Percentiles rank a stretch among this genome's conserved stretches.
Conservation (phyloP, 768 basidiomycete genomes). For the Lyophyllum decastes region DNA sequence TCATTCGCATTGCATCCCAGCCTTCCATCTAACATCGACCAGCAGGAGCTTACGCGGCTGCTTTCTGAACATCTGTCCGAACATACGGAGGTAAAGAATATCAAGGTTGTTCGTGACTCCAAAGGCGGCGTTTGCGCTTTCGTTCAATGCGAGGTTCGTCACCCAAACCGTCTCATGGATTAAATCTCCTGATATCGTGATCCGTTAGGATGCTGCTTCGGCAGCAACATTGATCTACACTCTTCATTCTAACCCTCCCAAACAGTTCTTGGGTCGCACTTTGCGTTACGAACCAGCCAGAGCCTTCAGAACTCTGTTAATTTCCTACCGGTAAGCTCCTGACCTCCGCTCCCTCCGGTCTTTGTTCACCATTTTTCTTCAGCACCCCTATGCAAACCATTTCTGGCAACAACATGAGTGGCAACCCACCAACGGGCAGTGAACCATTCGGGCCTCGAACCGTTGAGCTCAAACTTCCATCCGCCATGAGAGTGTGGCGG, state of each 20-base stretch:
- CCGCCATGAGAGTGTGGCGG: conserved; percentile 63
- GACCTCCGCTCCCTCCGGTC: neutral
- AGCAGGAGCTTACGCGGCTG: conserved; percentile 57
- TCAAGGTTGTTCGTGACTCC: conserved; percentile 73
- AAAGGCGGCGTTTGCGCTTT: conserved; percentile 84
- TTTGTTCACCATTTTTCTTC: neutral
- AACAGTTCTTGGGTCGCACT: conserved; percentile 69
- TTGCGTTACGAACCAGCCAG: conserved; percentile 80
- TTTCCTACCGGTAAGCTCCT: conserved; percentile 69
- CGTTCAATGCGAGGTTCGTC: conserved; percentile 76
- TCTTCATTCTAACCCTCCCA: conserved; percentile 54
- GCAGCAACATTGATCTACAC: conserved; percentile 62
- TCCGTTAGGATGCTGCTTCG: conserved; percentile 53
- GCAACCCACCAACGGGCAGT: conserved; percentile 11
- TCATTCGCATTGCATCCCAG: conserved; percentile 33
- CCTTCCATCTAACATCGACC: conserved; percentile 70
- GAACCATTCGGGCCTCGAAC: conserved; percentile 23
- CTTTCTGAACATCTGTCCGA: conserved; percentile 69
- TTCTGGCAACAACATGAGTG: conserved; percentile 18
- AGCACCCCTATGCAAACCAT: conserved; percentile 42
- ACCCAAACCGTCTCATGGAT: neutral
- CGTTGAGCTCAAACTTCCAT: conserved; percentile 50
- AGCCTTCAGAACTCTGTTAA: conserved; percentile 69
- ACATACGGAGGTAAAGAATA: conserved; percentile 62
- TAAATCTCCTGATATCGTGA: conserved; percentile 3